Evolutionary conservation across 495 filamentous ascomycete species (phyloP).

Genomic region (Trypethelium eluteriae): DNA sequence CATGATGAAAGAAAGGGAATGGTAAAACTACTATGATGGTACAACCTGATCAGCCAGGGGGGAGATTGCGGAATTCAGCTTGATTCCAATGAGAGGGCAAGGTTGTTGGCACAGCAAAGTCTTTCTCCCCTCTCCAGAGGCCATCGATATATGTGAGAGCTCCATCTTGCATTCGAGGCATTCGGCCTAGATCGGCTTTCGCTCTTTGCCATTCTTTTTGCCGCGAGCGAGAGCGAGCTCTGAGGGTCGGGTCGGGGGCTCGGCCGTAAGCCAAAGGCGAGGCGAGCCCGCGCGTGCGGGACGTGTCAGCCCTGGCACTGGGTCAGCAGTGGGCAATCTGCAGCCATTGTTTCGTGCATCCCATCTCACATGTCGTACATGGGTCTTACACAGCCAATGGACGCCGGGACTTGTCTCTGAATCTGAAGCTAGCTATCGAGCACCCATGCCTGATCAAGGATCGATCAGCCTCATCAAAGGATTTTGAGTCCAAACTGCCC

Average conservation of each 20-base stretch:
- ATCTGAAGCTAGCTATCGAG: not conserved
- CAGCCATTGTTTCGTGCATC: not conserved
- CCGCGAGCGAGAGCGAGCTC: no score
- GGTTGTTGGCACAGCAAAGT: not conserved
- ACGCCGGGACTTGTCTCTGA: not conserved
- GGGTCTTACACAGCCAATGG: not conserved
- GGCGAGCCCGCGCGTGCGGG: not conserved
- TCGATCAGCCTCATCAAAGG: not conserved
- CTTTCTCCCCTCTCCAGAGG: not conserved
- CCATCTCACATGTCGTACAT: not conserved
- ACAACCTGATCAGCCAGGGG: not conserved
- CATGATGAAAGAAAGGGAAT: not conserved
- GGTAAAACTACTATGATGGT: not conserved
- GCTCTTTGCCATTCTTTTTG: no score
- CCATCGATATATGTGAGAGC: not conserved
- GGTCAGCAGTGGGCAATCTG: no score
- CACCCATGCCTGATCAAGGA: not conserved
- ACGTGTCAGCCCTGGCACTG: no score
- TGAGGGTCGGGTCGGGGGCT: no score
- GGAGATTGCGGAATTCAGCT: not conserved
- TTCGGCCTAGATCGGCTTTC: not conserved
- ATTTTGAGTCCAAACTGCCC: not conserved
- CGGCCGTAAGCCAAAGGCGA: not conserved
- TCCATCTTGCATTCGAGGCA: not conserved
- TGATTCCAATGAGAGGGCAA: not conserved